Evolutionary conservation across 2,329 filamentous ascomycete species (phyloP).

Genomic region (Xylariaceae sp.): DNA sequence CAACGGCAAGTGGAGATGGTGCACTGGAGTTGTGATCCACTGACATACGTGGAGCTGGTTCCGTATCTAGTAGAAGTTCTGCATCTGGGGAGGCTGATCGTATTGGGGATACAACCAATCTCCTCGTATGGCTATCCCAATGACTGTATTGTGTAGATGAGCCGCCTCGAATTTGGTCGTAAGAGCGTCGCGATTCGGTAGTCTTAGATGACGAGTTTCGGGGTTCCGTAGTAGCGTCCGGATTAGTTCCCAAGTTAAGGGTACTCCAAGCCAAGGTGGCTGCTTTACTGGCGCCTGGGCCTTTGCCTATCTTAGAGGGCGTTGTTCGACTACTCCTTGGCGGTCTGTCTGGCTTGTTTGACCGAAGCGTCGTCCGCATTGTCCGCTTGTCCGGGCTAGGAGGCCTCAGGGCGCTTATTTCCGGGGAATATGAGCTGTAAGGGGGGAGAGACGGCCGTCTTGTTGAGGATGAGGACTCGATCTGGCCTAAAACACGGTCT

Average conservation of each 20-base stretch:
- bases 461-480: slow-evolving; percentile 28
- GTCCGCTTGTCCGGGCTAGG: slow-evolving; percentile 58
- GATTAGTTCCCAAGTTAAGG: slow-evolving; percentile 36
- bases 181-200: slow-evolving; percentile 31
- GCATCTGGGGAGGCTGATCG: slow-evolving; percentile 29
- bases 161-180: slow-evolving; percentile 31
- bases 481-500: slow-evolving; percentile 25
- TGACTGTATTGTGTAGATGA: slow-evolving; percentile 36
- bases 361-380: slow-evolving; percentile 59
- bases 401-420: slow-evolving; percentile 43
- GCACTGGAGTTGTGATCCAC: slow-evolving; percentile 38
- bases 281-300: slow-evolving; percentile 56
- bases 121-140: slow-evolving; percentile 54
- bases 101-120: slow-evolving; percentile 43
- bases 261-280: slow-evolving; percentile 60
- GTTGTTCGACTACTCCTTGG: slow-evolving; percentile 39
- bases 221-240: slow-evolving; percentile 26
- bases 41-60: slow-evolving; percentile 36
- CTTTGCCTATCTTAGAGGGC: slow-evolving; percentile 43
- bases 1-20: slow-evolving; percentile 49
- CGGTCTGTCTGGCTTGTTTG: slow-evolving; percentile 44
- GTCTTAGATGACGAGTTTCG: slow-evolving; percentile 14
- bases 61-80: slow-evolving; percentile 28
- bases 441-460: slow-evolving; percentile 31
- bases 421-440: slow-evolving; percentile 30